Evolutionary conservation across 1,284 basidiomycete species (phyloP), one percentile per base, ranked within the genome.

Genomic region (Anthracocystis panici-leucophaei): DNA sequence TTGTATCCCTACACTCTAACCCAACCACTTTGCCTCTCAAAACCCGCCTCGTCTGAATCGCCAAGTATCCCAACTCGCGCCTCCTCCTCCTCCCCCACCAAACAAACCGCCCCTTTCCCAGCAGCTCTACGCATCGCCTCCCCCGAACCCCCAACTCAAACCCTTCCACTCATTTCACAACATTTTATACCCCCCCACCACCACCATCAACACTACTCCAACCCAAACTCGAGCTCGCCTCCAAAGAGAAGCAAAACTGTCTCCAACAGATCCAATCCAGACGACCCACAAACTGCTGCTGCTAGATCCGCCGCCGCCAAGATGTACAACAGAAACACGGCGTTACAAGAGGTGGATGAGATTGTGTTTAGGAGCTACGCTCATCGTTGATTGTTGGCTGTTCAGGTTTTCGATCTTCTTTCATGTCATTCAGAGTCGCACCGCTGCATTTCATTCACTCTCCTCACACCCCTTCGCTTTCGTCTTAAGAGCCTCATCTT

Each of bases 361-460:
- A 73, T 73, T 29, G 54, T 73, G 20, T 60, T 38, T 9, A 55
- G 59, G 5, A 62, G 63, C 14, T 72, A 72, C 16, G 67, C 67
- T 16, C 41, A 53, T 35, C 56, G 45, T 20, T 53, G 46, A 16
- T n/a, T 5, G 16, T 16, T 21, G 38, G 27, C n/a, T n/a, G n/a
- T n/a, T n/a, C n/a, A n/a, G n/a, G n/a, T n/a, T n/a, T n/a, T 45
- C 27, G 21, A 41, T 18, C 20, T 31, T 27, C 16, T 40, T 40
- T 38, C 31, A 38, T 7, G 46, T 29, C 48, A 33, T 25, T 23
- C 11, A 21, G n/a, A n/a, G n/a, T n/a, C n/a, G n/a, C n/a, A n/a
- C n/a, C n/a, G n/a, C n/a, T n/a, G n/a, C n/a, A 38, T 7, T 51
- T 29, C 48, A 33, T 25, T 23, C 11, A 21, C 20, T 12, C 1